phyloP scores from a whole-genome alignment of 2,329 filamentous ascomycete genomes.

The Fusarium pseudonygamai region DNA sequence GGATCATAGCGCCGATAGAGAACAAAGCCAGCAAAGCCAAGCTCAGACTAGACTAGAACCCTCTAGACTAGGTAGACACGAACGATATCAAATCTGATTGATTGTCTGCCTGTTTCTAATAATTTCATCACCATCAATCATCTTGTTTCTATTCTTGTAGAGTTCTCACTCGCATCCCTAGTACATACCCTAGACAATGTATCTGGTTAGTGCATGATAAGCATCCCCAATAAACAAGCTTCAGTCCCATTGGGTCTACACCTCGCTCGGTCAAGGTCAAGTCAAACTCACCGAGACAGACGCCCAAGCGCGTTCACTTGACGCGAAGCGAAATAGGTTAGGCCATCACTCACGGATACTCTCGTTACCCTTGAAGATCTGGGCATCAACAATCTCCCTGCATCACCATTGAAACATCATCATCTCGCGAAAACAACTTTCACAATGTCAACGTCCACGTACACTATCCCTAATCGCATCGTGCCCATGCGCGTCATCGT shows the following conservation, averaged over 20 bases:
- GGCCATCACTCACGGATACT: background rate
- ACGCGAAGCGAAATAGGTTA: constrained; percentile 24
- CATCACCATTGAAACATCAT: constrained; percentile 4
- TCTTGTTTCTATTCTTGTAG: constrained; percentile 15
- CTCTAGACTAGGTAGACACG: constrained; percentile 12
- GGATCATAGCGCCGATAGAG: constrained; percentile 27
- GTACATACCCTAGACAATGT: too few relatives aligned
- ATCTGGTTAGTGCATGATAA: constrained; percentile 16
- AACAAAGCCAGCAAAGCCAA: constrained; percentile 24
- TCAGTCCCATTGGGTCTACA: constrained; percentile 9
- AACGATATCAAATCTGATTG: background rate
- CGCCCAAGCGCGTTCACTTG: constrained; percentile 13
- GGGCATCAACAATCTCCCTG: constrained; percentile 22
- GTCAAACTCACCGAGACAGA: constrained; percentile 21
- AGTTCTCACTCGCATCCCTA: background rate
- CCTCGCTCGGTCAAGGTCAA: constrained; percentile 7
- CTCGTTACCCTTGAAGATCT: constrained; percentile 2
- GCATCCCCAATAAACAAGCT: background rate
- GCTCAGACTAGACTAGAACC: constrained; percentile 22
- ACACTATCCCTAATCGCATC: constrained; percentile 39
- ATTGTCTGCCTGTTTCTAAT: constrained; percentile 6
- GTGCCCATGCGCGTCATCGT: constrained; percentile 54
- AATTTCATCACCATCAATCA: background rate
- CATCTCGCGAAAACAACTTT: constrained; percentile 18
- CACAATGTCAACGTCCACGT: constrained; percentile 26